Base-by-base conservation (phyloP, 306 rosid species). In the Cercis canadensis region DNA sequence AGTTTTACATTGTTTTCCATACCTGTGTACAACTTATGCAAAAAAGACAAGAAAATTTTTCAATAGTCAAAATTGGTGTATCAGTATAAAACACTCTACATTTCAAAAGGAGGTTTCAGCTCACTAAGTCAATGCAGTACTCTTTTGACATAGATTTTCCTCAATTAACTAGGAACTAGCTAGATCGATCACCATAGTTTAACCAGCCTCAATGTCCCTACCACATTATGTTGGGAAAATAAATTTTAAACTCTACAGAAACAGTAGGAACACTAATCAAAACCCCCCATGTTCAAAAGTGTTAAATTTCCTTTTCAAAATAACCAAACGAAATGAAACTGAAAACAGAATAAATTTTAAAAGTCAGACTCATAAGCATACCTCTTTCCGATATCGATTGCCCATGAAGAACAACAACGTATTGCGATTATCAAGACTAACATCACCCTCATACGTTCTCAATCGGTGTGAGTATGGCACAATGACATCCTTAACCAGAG, bases 371-470 rank as follows among this genome's bases (percentile, higher is more conserved):
- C 47, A 58, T 33, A 24, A 17, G 19, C 54, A 65, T 79, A 94
- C 99, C 96, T 94, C 96, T 78, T 94, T 94, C 34, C 99, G 97
- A 63, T 73, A 91, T 11, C 99, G 88, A 70, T 87, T 87, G 46
- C 99, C 99, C 99, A 94, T 94, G 73, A 94, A 94, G 81, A 94
- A 94, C 77, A 92, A 54, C 87, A 91, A 77, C 0, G 95, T 87
- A 6, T 60, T 66, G 60, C 99, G 97, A 16, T 80, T 67, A 11
- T 62, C 82, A 24, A 89, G 52, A 11, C 87, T 78, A 0, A 87
- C 65, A 4, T 65, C 87, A 34, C 99, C 99, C 0, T 17, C 66
- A 53, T 83, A 91, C 8, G 67, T 18, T 64, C 41, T 87, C 57
- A 94, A 86, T 9, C 99, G 83, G 57, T 94, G 97, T 14, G 99